A percentile compares a stretch with the other conserved stretches of the same genome.
Evolutionary conservation across 805 yeast species (phyloP).

Genomic region (Yamadazyma sp.): DNA sequence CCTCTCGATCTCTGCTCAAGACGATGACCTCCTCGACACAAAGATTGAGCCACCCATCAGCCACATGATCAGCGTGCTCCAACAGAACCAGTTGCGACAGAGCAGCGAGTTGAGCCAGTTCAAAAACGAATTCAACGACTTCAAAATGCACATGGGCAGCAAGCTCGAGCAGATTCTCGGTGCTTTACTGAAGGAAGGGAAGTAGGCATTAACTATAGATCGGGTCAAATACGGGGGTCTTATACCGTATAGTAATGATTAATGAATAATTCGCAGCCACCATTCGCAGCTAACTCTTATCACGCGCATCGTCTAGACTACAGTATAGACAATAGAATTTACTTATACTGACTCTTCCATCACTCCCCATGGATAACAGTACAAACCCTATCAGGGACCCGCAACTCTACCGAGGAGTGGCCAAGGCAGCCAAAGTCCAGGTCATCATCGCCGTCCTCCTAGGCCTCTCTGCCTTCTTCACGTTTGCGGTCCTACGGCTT

Average conservation of each 20-base stretch:
- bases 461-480: conserved; percentile 66
- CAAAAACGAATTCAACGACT: conserved; percentile 14
- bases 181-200: conserved; percentile 1
- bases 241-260: conserved; percentile 3
- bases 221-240: too few relatives aligned
- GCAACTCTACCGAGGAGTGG: conserved; percentile 19
- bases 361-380: too few relatives aligned
- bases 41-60: conserved; percentile 3
- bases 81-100: conserved; percentile 11
- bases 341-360: too few relatives aligned
- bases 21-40: too few relatives aligned
- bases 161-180: conserved; percentile 13
- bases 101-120: conserved; percentile 13
- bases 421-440: conserved; percentile 74
- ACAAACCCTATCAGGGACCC: conserved; percentile 18
- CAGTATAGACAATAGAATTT: too few relatives aligned
- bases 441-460: conserved; percentile 63
- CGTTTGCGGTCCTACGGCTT: conserved; percentile 69
- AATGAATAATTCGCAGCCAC: conserved; percentile 4
- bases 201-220: too few relatives aligned
- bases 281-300: neutral
- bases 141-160: conserved; percentile 13
- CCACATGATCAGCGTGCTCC: conserved; percentile 6
- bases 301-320: too few relatives aligned
- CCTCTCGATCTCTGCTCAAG: too few relatives aligned